Base-by-base conservation (phyloP, 257 asterid genomes). In the Ehretia macrophylla region DNA sequence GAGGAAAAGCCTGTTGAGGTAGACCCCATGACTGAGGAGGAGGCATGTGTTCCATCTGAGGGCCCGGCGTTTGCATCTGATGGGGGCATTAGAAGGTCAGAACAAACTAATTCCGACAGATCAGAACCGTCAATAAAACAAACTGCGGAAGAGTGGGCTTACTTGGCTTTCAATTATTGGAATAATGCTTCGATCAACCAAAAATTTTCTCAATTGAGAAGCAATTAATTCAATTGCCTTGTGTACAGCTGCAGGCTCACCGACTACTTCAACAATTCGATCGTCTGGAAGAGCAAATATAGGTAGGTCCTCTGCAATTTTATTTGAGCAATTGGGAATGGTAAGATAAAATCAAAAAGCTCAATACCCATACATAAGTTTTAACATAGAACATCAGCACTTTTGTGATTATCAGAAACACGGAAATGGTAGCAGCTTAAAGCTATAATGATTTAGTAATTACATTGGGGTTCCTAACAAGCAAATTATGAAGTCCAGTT, bases 121-220 rank as follows among this genome's bases (percentile, higher is more conserved):
- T 23, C 13, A 49, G 19, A 40, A 53, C 50, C 48, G 14, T 55
- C 42, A 49, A 11, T 21, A 51, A 55, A 50, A 32, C 8, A 5
- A 10, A 64, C 4, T 52, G 38, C 13, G 23, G 45, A 57, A 52
- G 58, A 73, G 70, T 17, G 68, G 42, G 62, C 97, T 76, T 77
- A 90, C 97, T 60, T 87, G 95, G 81, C 65, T 69, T 73, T 90
- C 97, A 52, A 90, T 79, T 59, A 90, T 62, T 27, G 84, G 60
- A 62, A 90, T 77, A 58, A 90, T 78, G 81, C 95, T 85, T 45
- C 95, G 93, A 73, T 90, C 96, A 40, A 90, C 93, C 61, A 90
- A 71, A 76, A 87, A 90, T 68, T 85, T 90, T 77, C 96, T 81
- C 82, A 90, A 62, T 62, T 87, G 95, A 23, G 83, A 72, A 60